These are phyloP conservation scores for Trichosanthes truncata DNA, from an alignment of 306 rosid species.

Conservation along the genomic window DNA sequence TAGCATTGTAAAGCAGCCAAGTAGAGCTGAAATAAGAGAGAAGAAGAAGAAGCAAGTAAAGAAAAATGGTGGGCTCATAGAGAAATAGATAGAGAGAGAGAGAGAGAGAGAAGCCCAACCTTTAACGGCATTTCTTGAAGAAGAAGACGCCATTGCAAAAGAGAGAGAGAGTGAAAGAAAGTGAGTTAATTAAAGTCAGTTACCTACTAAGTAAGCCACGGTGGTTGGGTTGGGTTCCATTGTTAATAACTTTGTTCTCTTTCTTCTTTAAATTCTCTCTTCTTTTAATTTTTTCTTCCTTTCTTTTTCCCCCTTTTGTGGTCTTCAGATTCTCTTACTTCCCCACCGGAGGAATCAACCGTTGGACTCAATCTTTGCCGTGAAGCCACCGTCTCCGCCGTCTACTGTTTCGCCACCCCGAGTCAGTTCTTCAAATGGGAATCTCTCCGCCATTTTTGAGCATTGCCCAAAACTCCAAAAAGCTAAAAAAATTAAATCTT, in stretches of 20 bases:
- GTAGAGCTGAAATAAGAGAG: background rate
- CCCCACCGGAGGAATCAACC: background rate
- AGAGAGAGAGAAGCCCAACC: background rate
- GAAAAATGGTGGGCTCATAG: background rate
- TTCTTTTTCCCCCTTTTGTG: background rate
- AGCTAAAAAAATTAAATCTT: background rate
- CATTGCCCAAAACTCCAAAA: background rate
- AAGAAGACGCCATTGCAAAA: background rate
- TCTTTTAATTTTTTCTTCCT: background rate
- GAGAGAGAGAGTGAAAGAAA: background rate
- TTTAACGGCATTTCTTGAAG: constrained; percentile 4
- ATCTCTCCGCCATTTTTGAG: background rate
- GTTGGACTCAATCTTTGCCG: constrained; percentile 10
- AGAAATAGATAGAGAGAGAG: background rate
- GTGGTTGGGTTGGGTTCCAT: constrained; percentile 7
- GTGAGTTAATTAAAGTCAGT: constrained; percentile 3
- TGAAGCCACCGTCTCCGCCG: constrained; percentile 11
- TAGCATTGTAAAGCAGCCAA: background rate
- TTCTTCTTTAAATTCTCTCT: background rate
- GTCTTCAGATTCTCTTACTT: background rate
- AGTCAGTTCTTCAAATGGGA: background rate
- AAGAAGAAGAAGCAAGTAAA: background rate
- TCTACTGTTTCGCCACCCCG: background rate
- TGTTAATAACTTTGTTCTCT: background rate
- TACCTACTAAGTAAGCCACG: background rate